Evolutionary conservation across 768 basidiomycete species (phyloP).

Genomic region (Lentinula raphanica): DNA sequence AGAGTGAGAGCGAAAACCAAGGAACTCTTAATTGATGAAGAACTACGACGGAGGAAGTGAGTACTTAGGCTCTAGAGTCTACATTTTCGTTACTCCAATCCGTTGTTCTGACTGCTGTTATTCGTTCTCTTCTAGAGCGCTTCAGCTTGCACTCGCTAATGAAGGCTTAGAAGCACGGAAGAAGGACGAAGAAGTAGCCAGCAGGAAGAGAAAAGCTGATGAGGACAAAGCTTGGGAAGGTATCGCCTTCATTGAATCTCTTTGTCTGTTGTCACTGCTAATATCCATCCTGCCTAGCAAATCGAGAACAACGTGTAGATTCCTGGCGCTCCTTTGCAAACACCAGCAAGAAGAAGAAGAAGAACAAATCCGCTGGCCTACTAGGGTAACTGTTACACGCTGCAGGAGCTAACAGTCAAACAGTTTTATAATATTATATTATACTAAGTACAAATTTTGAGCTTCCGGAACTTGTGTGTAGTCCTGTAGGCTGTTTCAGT

Average conservation of each 20-base stretch:
- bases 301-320: conserved; percentile 75
- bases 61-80: conserved; percentile 19
- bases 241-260: conserved; percentile 21
- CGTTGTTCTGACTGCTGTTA: background rate
- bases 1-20: conserved; percentile 67
- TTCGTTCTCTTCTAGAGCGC: conserved; percentile 45
- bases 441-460: too few relatives aligned
- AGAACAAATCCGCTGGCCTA: conserved; percentile 62
- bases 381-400: conserved; percentile 61
- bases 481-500: too few relatives aligned
- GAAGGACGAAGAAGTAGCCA: conserved; percentile 78
- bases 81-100: conserved; percentile 4
- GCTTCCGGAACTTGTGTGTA: too few relatives aligned
- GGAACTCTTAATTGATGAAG: conserved; percentile 86
- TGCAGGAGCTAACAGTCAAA: too few relatives aligned
- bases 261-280: background rate
- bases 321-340: conserved; percentile 76
- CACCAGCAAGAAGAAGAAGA: conserved; percentile 69
- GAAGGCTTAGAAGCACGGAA: conserved; percentile 90
- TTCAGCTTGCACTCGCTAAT: conserved; percentile 89
- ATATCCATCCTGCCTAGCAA: conserved; percentile 37
- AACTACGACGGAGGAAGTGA: conserved; percentile 78
- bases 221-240: conserved; percentile 91
- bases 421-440: background rate
- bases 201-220: conserved; percentile 82